Evolutionary conservation across 371 early-diverging fungal genomes (phyloP).

Genomic region (Apophysomyces ossiformis): DNA sequence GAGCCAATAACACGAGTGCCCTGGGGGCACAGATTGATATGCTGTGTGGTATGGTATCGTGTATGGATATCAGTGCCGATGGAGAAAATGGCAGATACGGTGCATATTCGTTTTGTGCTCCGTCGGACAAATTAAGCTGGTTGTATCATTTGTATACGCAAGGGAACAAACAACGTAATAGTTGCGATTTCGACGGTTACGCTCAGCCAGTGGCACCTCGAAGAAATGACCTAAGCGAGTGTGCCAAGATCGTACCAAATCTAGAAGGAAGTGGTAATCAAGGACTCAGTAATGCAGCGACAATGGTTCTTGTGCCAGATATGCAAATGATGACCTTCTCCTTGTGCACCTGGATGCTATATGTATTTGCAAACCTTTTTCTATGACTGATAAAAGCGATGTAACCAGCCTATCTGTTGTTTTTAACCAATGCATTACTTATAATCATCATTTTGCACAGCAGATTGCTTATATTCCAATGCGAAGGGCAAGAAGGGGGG

Average conservation of each 20-base stretch:
- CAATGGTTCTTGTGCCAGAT: neutral
- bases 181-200: constrained; percentile 47
- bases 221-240: constrained; percentile 35
- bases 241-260: constrained; percentile 34
- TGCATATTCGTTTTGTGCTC: constrained; percentile 56
- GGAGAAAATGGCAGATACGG: constrained; percentile 61
- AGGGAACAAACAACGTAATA: constrained; percentile 23
- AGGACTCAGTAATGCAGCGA: neutral
- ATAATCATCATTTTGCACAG: no score
- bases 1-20: constrained; percentile 19
- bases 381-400: no score
- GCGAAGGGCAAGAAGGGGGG: no score
- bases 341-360: no score
- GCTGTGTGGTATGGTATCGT: constrained; percentile 57
- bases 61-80: constrained; percentile 58
- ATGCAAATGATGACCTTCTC: neutral
- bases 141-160: constrained; percentile 37
- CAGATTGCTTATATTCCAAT: no score
- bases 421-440: no score
- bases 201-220: constrained; percentile 37
- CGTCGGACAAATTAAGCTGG: constrained; percentile 57
- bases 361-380: no score
- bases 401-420: no score
- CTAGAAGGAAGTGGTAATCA: constrained; percentile 9
- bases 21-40: constrained; percentile 50